Base-by-base conservation (phyloP, 768 basidiomycete genomes). In the Suillus alpinus region DNA sequence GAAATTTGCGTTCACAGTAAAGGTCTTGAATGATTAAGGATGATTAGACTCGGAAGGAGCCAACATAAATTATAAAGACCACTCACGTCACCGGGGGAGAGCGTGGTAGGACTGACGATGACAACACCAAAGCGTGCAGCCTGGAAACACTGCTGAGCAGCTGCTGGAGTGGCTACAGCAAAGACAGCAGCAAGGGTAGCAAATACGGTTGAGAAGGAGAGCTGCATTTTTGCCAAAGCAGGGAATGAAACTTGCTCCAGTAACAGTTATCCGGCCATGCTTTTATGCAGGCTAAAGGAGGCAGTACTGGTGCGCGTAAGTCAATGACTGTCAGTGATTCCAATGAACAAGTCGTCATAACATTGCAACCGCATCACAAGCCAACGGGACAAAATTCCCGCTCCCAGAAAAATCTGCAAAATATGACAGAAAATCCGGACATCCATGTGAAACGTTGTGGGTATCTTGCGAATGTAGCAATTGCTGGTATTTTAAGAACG, bases 41-140 rank as follows among this genome's bases (percentile, higher is more conserved):
- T 12, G 16, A 44, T 72, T 16, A 68, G 58, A 51, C 18, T 10
- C 20, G 5, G 18, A 12, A 32, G 16, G 14, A 44, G 32, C 16
- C 3, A n/a, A 10, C 4, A 4, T 44, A 29, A 10, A 14, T 18
- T 4, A 36, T 14, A 18, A 39, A 29, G 13, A 43, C 36, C 8
- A 57, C 67, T 56, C 37, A 72, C 71, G 3, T 73, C 67, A 1
- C 71, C 71, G 7, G 69, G 47, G 8, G 69, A 23, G 51, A 72
- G 60, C 1, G 53, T 68, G 41, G 63, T 58, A 18, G 71, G 71
- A 50, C 63, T 61, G 43, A 74, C 18, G 0, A 0, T 58, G 26
- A 72, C 23, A 3, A 51, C 39, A 12, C 71, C 71, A 56, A 58
- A 72, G 6, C 31, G 65, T 13, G 66, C 1, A 23, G 71, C 71